Evolutionary conservation across 768 basidiomycete genomes (phyloP).

Genomic region (Lactarius indigo): DNA sequence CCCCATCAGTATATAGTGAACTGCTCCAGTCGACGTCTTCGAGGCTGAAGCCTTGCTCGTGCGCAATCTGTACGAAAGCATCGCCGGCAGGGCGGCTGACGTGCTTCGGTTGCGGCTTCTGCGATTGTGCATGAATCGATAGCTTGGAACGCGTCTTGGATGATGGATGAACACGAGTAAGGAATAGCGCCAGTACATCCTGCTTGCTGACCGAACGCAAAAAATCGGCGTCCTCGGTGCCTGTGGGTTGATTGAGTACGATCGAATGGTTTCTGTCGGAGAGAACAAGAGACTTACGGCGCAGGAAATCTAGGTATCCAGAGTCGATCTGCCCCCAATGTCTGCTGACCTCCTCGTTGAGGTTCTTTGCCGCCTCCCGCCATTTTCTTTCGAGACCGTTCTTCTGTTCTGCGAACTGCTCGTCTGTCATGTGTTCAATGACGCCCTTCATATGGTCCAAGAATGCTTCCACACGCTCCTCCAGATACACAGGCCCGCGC

Average conservation of each 20-base stretch:
- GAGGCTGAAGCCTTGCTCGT: slow-evolving; percentile 44
- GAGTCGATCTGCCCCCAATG: slow-evolving; percentile 71
- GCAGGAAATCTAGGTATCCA: slow-evolving; percentile 83
- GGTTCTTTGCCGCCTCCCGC: slow-evolving; percentile 85
- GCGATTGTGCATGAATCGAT: slow-evolving; percentile 77
- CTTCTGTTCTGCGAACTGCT: slow-evolving; percentile 78
- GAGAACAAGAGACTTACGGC: slow-evolving; percentile 51
- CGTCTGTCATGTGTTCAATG: slow-evolving; percentile 64
- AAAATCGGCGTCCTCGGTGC: slow-evolving; percentile 63
- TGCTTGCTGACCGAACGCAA: slow-evolving; percentile 65
- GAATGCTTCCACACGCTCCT: slow-evolving; percentile 86
- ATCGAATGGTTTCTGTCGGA: background rate
- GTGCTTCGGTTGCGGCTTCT: slow-evolving; percentile 54
- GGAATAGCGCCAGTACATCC: slow-evolving; percentile 72
- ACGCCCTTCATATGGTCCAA: slow-evolving; percentile 65
- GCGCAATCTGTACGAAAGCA: slow-evolving; percentile 56
- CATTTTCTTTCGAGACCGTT: slow-evolving; percentile 72
- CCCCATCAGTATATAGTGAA: slow-evolving; percentile 46
- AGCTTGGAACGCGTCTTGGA: slow-evolving; percentile 74
- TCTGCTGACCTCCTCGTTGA: slow-evolving; percentile 70
- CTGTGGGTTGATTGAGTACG: slow-evolving; percentile 38
- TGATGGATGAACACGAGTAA: slow-evolving; percentile 61
- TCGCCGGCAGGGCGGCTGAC: slow-evolving; percentile 62
- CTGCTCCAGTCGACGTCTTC: slow-evolving; percentile 51
- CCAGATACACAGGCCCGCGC: slow-evolving; percentile 72